phyloP scores from a whole-genome alignment of 2,329 filamentous ascomycete species.

The Paradendryphiella salina region DNA sequence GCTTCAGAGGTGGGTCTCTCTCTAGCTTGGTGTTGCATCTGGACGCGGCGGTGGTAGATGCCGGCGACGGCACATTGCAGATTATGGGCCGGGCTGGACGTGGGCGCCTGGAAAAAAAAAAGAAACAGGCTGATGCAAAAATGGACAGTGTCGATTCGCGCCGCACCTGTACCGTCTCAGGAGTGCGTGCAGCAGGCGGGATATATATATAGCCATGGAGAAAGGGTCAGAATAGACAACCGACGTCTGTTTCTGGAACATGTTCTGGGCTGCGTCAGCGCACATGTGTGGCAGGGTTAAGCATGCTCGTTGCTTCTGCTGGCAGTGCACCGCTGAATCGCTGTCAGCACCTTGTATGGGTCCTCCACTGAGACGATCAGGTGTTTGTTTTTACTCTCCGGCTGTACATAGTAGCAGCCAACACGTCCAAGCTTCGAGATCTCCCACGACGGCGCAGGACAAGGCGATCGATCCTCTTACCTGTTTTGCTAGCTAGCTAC shows the following conservation, averaged over 20 bases:
- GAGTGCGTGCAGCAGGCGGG: no score
- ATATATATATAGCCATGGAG: no score
- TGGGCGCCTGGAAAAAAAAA: no score
- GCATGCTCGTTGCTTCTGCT: neutral
- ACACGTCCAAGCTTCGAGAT: slow-evolving; percentile 11
- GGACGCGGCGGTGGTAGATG: neutral
- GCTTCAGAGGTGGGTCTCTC: neutral
- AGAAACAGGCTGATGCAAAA: no score
- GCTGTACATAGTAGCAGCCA: no score
- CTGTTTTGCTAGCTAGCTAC: slow-evolving; percentile 13
- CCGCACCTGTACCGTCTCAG: no score
- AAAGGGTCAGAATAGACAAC: no score
- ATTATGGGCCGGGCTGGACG: neutral
- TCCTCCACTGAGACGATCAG: neutral
- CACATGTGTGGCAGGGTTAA: no score
- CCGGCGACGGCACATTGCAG: neutral
- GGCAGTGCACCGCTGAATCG: neutral
- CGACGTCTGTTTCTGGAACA: neutral
- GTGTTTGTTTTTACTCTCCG: slow-evolving; percentile 6
- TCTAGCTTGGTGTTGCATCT: neutral
- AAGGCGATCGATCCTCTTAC: slow-evolving; percentile 19
- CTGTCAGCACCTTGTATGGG: neutral
- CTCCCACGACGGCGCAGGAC: slow-evolving; percentile 4
- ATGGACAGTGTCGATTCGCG: no score
- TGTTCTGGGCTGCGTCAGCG: neutral